Base-by-base conservation (phyloP, 2,329 filamentous ascomycete species). In the Didymosphaeria variabile region DNA sequence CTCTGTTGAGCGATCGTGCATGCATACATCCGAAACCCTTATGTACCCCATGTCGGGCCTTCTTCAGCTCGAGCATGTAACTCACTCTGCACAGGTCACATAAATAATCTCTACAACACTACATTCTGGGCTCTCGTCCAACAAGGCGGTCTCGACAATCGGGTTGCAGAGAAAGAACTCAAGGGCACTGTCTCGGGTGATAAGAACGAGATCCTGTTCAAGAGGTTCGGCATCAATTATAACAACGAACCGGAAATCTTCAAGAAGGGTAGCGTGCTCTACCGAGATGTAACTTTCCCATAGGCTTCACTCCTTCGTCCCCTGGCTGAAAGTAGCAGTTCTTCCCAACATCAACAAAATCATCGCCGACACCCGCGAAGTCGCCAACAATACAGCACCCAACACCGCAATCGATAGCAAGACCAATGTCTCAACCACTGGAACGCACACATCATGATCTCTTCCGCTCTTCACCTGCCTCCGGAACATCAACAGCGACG, bases 101-200 rank as follows among this genome's bases (percentile, higher is more conserved):
- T 99, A 71, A 99, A 99, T 79, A 99, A 99, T 73, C 86, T 99
- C 5, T 99, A 97, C 79, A 99, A 99, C 77, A 99, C 95, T 0
- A 92, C 93, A 0, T 98, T 98, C 77, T 99, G 95, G 95, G 84
- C 90, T 0, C 83, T 99, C 71, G 90, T 98, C 23, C 88, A 92
- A 65, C 82, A 88, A 51, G 94, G 92, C 2, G 91, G 90, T 0
- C 86, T 95, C 82, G 89, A 87, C 55, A 86, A 88, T 32, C 90
- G 89, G 54, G 90, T 92, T 60, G 95, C 95, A 0, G 94, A 98
- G 76, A 86, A 90, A 72, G 86, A 87, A 61, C 85, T 99, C 47
- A 89, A 91, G 1, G 94, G 94, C 3, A 96, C 93, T 0, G 79
- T 96, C 1, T 87, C 94, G 3, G 84, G 88, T 2, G 93, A 98